Evolutionary conservation across 1,284 basidiomycete species (phyloP), one percentile per base, ranked within the genome.

Genomic region (Sphaerobolus stellatus): DNA sequence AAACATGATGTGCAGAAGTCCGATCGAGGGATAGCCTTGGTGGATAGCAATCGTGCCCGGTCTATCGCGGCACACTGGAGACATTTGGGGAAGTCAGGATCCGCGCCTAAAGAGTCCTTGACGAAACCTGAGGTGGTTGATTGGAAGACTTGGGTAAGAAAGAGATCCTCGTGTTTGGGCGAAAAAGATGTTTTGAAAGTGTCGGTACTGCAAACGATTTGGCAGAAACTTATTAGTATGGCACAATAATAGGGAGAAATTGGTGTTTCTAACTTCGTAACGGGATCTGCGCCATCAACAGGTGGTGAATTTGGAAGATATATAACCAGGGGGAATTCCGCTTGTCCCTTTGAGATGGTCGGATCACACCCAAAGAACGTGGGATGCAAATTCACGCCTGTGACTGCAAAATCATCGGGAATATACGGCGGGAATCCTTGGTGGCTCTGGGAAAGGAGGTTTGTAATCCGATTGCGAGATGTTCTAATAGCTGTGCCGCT

Each of bases 351-450:
- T n/a, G n/a, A n/a, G n/a, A n/a, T 66, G n/a, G 44, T 65, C 13
- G 83, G 82, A 62, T 83, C 70, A 64, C 88, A 91, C 1, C 89
- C 89, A 68, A 90, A 92, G 69, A 92, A 90, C 0, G 85, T 85
- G 6, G 89, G 81, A 18, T 89, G 78, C 40, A 75, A 75, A 65
- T 85, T 87, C 11, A 87, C 74, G 14, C 90, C 90, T 7, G 78
- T 79, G 14, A 73, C 70, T 47, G 88, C 64, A 62, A 89, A 89
- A 5, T 77, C 79, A 13, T 67, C 62, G 16, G 85, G 86, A 47
- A 86, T 77, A 1, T 82, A 80, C 14, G 86, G 86, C n/a, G n/a
- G n/a, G 65, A 88, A 83, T 25, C 65, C 65, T 57, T 84, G 81
- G 64, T 86, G 84, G 0, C 82, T 78, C 3, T 71, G 60, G 18